Evolutionary conservation across 1,284 basidiomycete species (phyloP), one percentile per base, ranked within the genome.

Genomic region (Boletus albobrunnescens): DNA sequence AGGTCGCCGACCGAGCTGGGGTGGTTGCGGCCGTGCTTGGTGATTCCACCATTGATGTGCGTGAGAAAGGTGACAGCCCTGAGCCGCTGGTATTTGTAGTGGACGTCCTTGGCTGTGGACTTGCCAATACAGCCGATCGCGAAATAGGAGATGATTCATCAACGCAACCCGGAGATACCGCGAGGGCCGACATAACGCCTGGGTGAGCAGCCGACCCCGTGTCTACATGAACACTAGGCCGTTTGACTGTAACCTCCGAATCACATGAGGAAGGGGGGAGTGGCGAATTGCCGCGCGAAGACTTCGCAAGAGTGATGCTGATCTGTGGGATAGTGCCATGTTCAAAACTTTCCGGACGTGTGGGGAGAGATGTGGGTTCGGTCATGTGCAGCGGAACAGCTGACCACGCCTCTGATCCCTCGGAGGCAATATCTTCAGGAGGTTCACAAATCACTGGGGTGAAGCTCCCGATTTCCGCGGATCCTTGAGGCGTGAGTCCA

Each of bases 191-290:
- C 40, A 39, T 39, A 31, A 56, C 43, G 35, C 50, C 47, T 20
- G 42, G 41, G 42, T 62, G 61, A 49, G 62, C 51, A 47, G 57
- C 46, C 36, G 60, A 59, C 19, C 47, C 58, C 36, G 63, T 62
- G 53, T 64, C 46, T 36, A 62, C 63, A 30, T 66, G 52, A n/a
- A 62, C 61, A 16, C 60, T 65, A 6, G 62, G 60, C 27, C 64
- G 56, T 41, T 52, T 62, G 46, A 51, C 33, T 32, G 56, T 63
- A 26, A 51, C 45, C 14, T 63, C 60, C 16, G 63, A 64, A 20
- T 63, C 63, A 49, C 60, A 63, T 49, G 63, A 40, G 38, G 63
- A 46, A 47, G 56, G 47, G 31, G 51, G 52, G 10, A 57, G 49
- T 27, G 63, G 60, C 6, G 60, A 62, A 22, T 64, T 58, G 36